Percentiles rank a stretch among this genome's conserved stretches.
phyloP scores from a whole-genome alignment of 208 protist genomes.

The Tritrichomonas foetus region DNA sequence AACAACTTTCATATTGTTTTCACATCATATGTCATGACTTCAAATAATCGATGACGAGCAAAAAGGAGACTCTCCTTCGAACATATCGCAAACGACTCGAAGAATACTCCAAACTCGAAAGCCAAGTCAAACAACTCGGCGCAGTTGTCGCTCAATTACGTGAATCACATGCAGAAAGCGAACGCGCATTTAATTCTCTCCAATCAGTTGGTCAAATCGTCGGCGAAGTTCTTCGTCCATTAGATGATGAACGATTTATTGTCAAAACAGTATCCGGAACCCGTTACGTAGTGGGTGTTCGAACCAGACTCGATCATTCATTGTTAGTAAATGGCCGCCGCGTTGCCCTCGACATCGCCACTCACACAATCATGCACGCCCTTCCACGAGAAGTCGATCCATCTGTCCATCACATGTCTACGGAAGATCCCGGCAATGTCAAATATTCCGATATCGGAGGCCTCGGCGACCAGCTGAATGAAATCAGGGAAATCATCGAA shows the following conservation, averaged over 20 bases:
- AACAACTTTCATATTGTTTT: too few species aligned
- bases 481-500: constrained; percentile 94
- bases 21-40: too few species aligned
- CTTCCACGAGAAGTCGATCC: constrained; percentile 97
- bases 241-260: constrained; percentile 83
- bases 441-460: constrained; percentile 92
- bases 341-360: constrained; percentile 98
- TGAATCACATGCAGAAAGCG: constrained; percentile 45
- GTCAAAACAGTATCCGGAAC: constrained; percentile 96
- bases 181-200: constrained; percentile 93
- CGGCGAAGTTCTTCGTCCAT: constrained; percentile 92
- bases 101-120: not conserved
- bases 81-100: not conserved
- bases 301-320: constrained; percentile 71
- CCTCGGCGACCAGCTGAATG: constrained; percentile 91
- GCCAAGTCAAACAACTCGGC: not conserved
- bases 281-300: constrained; percentile 93
- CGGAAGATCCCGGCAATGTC: constrained; percentile 81
- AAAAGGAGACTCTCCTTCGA: not conserved
- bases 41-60: not conserved
- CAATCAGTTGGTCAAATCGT: constrained; percentile 96
- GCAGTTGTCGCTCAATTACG: not conserved
- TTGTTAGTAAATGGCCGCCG: constrained; percentile 84
- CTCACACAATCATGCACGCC: constrained; percentile 95
- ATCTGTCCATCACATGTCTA: constrained; percentile 96